Conservation (phyloP, 1,284 basidiomycete species). For the Trametes polyzona region DNA sequence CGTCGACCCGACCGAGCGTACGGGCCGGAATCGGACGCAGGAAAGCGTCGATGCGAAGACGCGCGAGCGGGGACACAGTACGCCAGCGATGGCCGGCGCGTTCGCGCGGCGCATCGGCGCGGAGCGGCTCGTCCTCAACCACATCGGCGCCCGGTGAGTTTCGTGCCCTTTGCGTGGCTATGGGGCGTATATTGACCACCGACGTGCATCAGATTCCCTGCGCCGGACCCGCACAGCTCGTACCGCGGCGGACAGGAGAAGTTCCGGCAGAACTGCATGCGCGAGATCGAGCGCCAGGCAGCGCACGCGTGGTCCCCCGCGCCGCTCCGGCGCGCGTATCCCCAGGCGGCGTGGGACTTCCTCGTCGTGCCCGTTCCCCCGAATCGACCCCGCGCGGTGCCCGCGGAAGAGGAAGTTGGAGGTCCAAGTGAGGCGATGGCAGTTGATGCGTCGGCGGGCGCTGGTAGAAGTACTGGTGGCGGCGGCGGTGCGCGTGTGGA, state of each 20-base stretch:
- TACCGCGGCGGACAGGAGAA: slow-evolving; percentile 38
- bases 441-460: too few species aligned
- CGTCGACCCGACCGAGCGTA: slow-evolving; percentile 49
- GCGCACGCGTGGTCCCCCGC: slow-evolving; percentile 56
- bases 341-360: slow-evolving; percentile 70
- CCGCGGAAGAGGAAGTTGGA: background rate
- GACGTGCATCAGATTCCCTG: slow-evolving; percentile 40
- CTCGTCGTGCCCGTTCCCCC: slow-evolving; percentile 58
- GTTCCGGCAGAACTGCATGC: slow-evolving; percentile 50
- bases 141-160: slow-evolving; percentile 74
- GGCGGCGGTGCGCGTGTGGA: background rate
- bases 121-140: slow-evolving; percentile 76
- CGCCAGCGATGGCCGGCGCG: slow-evolving; percentile 79
- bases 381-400: slow-evolving; percentile 9
- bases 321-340: slow-evolving; percentile 34
- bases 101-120: slow-evolving; percentile 76
- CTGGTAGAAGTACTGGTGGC: background rate
- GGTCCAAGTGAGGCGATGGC: background rate
- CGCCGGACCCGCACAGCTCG: slow-evolving; percentile 38
- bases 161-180: slow-evolving; percentile 22
- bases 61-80: slow-evolving; percentile 77
- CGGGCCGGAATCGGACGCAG: slow-evolving; percentile 44
- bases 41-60: slow-evolving; percentile 61
- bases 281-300: slow-evolving; percentile 70
- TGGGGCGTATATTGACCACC: slow-evolving; percentile 29